These are phyloP conservation scores for Metschnikowia bowlesiae DNA, from an alignment of 805 yeast genomes.

Conservation along the genomic window DNA sequence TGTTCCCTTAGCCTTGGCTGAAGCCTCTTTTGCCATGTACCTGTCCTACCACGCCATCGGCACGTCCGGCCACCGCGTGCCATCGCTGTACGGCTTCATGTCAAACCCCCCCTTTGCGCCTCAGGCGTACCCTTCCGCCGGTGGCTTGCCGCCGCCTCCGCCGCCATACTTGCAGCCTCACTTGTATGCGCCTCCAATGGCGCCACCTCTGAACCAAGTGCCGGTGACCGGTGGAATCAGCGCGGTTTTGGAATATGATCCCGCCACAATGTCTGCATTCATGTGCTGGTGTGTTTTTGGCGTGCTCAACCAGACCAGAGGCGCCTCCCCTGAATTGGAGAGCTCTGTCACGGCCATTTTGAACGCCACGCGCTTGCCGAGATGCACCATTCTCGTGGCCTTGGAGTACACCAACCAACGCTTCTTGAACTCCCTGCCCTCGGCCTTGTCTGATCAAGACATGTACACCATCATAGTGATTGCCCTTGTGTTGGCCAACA, in stretches of 20 bases:
- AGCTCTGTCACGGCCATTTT: conserved; percentile 62
- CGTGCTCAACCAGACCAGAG: conserved; percentile 49
- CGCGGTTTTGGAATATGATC: conserved; percentile 73
- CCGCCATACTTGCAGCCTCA: conserved; percentile 13
- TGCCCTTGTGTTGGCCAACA: conserved; percentile 80
- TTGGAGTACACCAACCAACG: conserved; percentile 74
- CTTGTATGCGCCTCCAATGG: not conserved
- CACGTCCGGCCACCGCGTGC: conserved; percentile 37
- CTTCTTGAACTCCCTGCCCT: conserved; percentile 24
- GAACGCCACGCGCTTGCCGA: conserved; percentile 83
- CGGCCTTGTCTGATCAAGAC: conserved; percentile 27
- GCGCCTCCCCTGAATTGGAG: conserved; percentile 49
- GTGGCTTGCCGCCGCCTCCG: conserved; percentile 8
- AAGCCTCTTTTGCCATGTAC: conserved; percentile 2
- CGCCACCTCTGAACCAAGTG: conserved; percentile 8
- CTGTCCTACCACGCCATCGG: conserved; percentile 24
- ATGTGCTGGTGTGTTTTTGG: conserved; percentile 70
- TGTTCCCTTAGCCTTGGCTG: not conserved
- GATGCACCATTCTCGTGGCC: conserved; percentile 73
- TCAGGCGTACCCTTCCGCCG: conserved; percentile 10
- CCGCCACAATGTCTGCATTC: conserved; percentile 74
- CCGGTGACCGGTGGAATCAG: conserved; percentile 67
- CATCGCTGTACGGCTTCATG: conserved; percentile 22
- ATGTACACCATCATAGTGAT: conserved; percentile 56
- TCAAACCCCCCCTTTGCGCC: conserved; percentile 13